phyloP scores from a whole-genome alignment of 2,329 filamentous ascomycete genomes.

The Hypoxylon sp. region DNA sequence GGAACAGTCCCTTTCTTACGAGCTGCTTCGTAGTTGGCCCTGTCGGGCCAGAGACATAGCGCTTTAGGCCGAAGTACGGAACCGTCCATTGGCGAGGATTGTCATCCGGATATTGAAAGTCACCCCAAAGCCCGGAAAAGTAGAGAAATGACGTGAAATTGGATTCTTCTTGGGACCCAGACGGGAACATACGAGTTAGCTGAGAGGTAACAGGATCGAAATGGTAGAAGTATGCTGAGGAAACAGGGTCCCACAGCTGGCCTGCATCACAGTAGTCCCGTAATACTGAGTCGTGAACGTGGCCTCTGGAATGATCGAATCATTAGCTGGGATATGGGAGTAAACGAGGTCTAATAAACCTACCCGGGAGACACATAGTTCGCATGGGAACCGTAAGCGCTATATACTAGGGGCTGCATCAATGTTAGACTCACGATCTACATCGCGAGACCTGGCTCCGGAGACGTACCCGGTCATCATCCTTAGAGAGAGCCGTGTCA shows the following conservation, averaged over 20 bases:
- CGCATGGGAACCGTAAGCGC: constrained; percentile 1
- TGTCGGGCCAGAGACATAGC: constrained; percentile 3
- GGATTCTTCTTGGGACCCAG: neutral
- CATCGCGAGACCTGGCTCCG: neutral
- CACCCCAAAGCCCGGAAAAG: neutral
- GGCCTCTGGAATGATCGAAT: neutral
- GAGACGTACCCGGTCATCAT: neutral
- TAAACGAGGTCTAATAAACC: neutral
- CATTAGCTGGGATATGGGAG: neutral
- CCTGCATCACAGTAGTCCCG: constrained; percentile 1
- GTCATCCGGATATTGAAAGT: constrained; percentile 4
- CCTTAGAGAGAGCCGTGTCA: neutral
- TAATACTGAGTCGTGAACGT: constrained; percentile 1
- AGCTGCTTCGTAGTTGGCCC: constrained; percentile 3
- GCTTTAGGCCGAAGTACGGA: constrained; percentile 1
- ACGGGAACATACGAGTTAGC: neutral
- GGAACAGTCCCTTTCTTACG: neutral
- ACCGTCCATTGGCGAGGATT: constrained; percentile 2
- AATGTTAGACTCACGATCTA: neutral
- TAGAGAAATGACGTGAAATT: constrained; percentile 4
- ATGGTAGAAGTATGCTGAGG: constrained; percentile 1
- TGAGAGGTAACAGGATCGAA: neutral
- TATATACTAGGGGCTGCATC: constrained; percentile 1
- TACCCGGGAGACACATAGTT: constrained; percentile 2
- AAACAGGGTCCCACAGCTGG: constrained; percentile 2